These are phyloP conservation scores for Eustoma russellianum DNA, from an alignment of 257 asterid species.

Conservation along the genomic window DNA sequence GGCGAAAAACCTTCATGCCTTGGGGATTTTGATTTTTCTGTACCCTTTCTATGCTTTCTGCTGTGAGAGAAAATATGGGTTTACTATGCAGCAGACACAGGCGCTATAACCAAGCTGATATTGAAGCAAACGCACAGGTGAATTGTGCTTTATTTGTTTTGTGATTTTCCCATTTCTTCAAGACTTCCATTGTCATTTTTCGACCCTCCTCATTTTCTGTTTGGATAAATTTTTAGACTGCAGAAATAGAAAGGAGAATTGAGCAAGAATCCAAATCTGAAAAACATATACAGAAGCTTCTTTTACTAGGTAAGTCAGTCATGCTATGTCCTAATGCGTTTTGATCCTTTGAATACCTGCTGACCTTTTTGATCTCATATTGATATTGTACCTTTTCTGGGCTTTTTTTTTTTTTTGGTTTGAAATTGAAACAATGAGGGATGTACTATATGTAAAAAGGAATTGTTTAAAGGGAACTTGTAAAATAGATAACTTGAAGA, in stretches of 20 bases:
- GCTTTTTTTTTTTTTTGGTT: no score
- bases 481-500: no score
- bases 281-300: constrained; percentile 93
- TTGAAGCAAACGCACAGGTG: constrained; percentile 88
- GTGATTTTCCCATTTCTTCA: neutral
- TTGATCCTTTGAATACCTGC: neutral
- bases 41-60: constrained; percentile 35
- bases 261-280: constrained; percentile 97
- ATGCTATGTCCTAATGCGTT: constrained; percentile 6
- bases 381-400: no score
- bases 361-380: neutral
- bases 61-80: constrained; percentile 57
- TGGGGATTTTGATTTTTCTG: constrained; percentile 24
- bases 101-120: constrained; percentile 48
- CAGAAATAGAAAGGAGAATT: constrained; percentile 89
- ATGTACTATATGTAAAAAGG: no score
- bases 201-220: neutral
- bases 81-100: constrained; percentile 85
- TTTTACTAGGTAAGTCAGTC: constrained; percentile 63
- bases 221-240: constrained; percentile 46
- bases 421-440: no score
- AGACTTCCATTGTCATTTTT: neutral
- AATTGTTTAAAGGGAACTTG: no score
- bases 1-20: constrained; percentile 22
- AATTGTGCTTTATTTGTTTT: constrained; percentile 11